Evolutionary conservation across 345 rosid species (phyloP).

Genomic region (Theobroma cacao): DNA sequence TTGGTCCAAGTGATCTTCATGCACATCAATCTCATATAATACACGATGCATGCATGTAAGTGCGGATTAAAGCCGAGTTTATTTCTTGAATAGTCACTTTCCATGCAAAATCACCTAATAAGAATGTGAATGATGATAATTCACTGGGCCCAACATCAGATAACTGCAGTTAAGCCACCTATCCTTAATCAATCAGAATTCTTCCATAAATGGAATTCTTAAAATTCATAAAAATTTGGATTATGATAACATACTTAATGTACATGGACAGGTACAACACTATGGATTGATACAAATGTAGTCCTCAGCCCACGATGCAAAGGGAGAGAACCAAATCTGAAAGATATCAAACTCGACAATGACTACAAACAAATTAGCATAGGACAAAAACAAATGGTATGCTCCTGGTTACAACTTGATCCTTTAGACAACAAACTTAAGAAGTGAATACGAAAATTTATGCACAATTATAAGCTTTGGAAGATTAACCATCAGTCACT

Average conservation of each 20-base stretch:
- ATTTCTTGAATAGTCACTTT: background rate
- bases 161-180: no score
- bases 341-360: background rate
- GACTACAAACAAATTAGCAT: background rate
- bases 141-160: background rate
- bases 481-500: background rate
- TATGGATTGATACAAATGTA: background rate
- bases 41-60: no score
- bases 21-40: no score
- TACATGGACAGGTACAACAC: slow-evolving; percentile 9
- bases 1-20: no score
- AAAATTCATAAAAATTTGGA: background rate
- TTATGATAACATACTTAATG: slow-evolving; percentile 4
- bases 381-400: background rate
- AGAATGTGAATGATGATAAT: background rate
- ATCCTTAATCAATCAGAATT: no score
- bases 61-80: background rate
- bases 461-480: slow-evolving; percentile 11
- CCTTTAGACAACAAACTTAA: background rate
- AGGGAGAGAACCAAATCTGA: slow-evolving; percentile 1
- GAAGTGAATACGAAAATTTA: background rate
- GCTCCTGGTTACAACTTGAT: background rate
- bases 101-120: background rate
- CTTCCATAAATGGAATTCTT: no score
- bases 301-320: slow-evolving; percentile 17